Conservation (phyloP, 73 alveolate species). For the Stentor roeselii region DNA sequence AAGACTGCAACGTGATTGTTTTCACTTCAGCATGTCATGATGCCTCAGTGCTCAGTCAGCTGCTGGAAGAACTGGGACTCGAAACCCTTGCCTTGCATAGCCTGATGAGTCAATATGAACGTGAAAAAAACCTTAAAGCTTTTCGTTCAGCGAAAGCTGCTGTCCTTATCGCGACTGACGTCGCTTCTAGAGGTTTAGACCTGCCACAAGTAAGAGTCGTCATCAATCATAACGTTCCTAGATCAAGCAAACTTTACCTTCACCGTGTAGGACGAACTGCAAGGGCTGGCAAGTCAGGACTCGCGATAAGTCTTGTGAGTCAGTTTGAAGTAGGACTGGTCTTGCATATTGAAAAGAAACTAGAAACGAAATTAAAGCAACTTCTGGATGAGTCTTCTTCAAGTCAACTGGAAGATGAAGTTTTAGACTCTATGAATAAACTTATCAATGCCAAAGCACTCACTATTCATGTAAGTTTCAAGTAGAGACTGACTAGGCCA, state of each 20-base stretch:
- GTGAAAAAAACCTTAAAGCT: conserved; percentile 83
- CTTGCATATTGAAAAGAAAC: conserved; percentile 74
- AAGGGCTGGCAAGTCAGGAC: conserved; percentile 96
- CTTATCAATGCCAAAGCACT: background rate
- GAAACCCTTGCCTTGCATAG: conserved; percentile 46
- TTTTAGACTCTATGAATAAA: background rate
- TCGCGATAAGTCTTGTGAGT: conserved; percentile 88
- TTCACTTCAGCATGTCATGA: conserved; percentile 11
- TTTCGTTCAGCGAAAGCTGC: conserved; percentile 77
- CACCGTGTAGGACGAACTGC: conserved; percentile 99
- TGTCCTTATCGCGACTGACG: conserved; percentile 96
- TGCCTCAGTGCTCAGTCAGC: conserved; percentile 28
- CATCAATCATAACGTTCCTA: conserved; percentile 91
- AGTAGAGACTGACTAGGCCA: background rate
- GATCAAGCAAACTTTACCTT: conserved; percentile 81
- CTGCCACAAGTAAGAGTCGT: conserved; percentile 91
- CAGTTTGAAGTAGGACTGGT: conserved; percentile 88
- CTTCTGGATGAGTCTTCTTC: conserved; percentile 64
- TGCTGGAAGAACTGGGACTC: conserved; percentile 52
- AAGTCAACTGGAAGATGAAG: conserved; percentile 44
- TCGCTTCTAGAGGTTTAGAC: conserved; percentile 97
- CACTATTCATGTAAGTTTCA: background rate
- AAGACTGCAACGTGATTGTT: background rate
- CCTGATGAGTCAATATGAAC: conserved; percentile 55
- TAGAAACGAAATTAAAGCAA: conserved; percentile 76